Conservation (phyloP, 768 basidiomycete species). For the Mycena galericulata region DNA sequence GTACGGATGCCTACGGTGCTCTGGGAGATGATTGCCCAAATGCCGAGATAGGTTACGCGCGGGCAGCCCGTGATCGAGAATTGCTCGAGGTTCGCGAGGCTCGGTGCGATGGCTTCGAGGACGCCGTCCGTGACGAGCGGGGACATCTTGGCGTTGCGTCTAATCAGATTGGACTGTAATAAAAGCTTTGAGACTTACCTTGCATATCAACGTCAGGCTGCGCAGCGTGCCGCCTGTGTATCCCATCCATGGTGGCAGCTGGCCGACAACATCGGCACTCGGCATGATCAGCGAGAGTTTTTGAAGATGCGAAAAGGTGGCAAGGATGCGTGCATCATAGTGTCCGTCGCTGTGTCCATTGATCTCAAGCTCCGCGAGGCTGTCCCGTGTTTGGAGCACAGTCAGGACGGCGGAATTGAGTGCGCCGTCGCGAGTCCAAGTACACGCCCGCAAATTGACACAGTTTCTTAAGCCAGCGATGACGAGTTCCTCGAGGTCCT, state of each 20-base stretch:
- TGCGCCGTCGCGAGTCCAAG: slow-evolving; percentile 87
- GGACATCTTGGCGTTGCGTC: slow-evolving; percentile 59
- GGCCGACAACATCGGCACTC: slow-evolving; percentile 61
- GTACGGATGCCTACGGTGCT: slow-evolving; percentile 61
- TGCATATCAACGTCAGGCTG: slow-evolving; percentile 76
- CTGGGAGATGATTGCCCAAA: slow-evolving; percentile 61
- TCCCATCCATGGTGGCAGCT: slow-evolving; percentile 64
- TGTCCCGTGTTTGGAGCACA: slow-evolving; percentile 56
- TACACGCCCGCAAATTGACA: slow-evolving; percentile 68
- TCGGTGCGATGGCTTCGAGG: slow-evolving; percentile 61
- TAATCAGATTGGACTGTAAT: slow-evolving; percentile 4
- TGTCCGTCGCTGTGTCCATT: slow-evolving; percentile 73
- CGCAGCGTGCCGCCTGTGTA: slow-evolving; percentile 59
- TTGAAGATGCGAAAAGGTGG: slow-evolving; percentile 61
- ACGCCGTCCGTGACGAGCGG: slow-evolving; percentile 68
- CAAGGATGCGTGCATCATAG: slow-evolving; percentile 66
- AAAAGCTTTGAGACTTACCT: slow-evolving; percentile 53
- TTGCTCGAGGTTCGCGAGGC: slow-evolving; percentile 63
- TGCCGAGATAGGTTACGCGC: slow-evolving; percentile 72
- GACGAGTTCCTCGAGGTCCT: slow-evolving; percentile 54
- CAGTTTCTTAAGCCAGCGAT: slow-evolving; percentile 70
- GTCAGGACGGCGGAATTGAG: slow-evolving; percentile 68
- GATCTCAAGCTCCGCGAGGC: slow-evolving; percentile 72
- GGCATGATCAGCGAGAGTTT: slow-evolving; percentile 84
- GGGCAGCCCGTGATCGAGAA: slow-evolving; percentile 76